Conservation (phyloP, 1,284 basidiomycete genomes). For the Pterulicium gracile region DNA sequence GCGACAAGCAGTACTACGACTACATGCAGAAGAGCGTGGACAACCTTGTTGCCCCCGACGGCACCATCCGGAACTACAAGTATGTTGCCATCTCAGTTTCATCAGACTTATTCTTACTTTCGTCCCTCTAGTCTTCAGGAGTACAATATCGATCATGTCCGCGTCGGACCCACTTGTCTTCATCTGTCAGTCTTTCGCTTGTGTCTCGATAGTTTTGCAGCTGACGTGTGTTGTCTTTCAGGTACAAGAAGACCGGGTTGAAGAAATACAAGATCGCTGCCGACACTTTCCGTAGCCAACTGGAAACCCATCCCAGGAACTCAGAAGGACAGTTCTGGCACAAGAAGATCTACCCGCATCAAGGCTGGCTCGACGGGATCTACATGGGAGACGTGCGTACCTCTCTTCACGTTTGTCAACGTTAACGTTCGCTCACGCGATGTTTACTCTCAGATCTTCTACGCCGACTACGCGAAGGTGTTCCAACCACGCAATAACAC, state of each 20-base stretch:
- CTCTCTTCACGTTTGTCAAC: not conserved
- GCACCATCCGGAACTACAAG: constrained; percentile 26
- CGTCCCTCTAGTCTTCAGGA: not conserved
- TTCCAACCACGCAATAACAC: constrained; percentile 27
- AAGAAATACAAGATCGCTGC: constrained; percentile 29
- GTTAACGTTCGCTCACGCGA: not conserved
- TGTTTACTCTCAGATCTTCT: constrained; percentile 24
- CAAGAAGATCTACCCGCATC: constrained; percentile 28
- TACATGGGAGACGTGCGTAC: constrained; percentile 27
- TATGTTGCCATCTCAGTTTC: constrained; percentile 18
- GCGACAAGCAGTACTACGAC: constrained; percentile 28
- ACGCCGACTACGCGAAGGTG: constrained; percentile 27
- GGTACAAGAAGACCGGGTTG: constrained; percentile 20
- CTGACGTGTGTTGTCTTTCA: too few species aligned
- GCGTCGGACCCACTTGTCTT: constrained; percentile 10
- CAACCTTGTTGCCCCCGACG: constrained; percentile 13
- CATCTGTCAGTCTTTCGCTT: constrained; percentile 7
- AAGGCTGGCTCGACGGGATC: constrained; percentile 38
- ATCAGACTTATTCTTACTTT: constrained; percentile 2
- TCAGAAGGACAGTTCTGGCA: constrained; percentile 34
- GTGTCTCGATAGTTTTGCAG: too few species aligned
- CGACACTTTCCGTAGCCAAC: constrained; percentile 25
- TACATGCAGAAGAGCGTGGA: constrained; percentile 26
- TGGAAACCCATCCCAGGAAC: constrained; percentile 30
- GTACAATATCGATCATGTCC: constrained; percentile 8